phyloP scores from a whole-genome alignment of 176 grass and related monocot genomes.

The Puccinellia tenuiflora region DNA sequence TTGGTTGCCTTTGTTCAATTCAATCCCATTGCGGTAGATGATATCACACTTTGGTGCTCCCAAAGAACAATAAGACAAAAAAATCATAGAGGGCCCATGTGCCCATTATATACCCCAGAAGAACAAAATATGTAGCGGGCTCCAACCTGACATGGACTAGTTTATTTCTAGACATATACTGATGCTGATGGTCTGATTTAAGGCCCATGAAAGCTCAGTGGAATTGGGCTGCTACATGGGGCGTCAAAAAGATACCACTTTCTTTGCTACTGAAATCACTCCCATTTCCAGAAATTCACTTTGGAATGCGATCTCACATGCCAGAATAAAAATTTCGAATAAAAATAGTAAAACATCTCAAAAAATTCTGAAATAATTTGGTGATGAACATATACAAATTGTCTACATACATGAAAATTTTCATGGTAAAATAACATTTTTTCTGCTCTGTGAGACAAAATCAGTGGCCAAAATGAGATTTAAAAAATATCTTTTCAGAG shows the following conservation, averaged over 20 bases:
- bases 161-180: neutral
- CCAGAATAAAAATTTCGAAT: no score
- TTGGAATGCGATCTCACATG: no score
- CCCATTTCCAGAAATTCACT: no score
- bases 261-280: neutral
- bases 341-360: no score
- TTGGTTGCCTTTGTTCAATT: neutral
- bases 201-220: neutral
- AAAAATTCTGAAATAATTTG: no score
- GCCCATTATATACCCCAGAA: neutral
- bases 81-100: neutral
- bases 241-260: neutral
- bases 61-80: neutral
- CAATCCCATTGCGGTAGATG: neutral
- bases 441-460: no score
- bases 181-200: neutral
- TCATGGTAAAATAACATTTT: no score
- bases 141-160: neutral
- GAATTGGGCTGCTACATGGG: neutral
- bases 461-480: no score
- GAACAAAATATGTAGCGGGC: no score
- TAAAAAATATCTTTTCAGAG: no score
- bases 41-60: neutral
- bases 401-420: no score
- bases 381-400: no score